Evolutionary conservation across 176 grass and related monocot genomes (phyloP), one percentile per base, ranked within the genome.

Genomic region (Avena eriantha): DNA sequence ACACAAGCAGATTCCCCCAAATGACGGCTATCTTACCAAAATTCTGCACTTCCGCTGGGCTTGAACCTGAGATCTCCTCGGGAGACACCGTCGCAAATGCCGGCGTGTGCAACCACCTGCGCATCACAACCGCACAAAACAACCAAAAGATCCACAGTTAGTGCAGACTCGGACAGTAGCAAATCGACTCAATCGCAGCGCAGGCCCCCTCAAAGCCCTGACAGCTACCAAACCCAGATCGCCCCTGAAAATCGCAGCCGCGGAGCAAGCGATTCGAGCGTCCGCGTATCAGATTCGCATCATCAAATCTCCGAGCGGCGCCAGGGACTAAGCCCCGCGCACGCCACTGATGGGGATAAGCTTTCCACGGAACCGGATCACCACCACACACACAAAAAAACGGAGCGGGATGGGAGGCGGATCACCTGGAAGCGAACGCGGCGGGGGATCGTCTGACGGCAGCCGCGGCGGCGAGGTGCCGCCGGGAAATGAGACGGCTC

Each of bases 61-160:
- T 85, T 35, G 93, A 98, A 12, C 90, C 88, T 10, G 96, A 98
- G 86, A 98, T 90, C 49, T 88, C 89, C 8, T 98, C 84, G n/a
- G 89, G 84, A 60, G 89, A 78, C 13, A 95, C 67, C 49, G 93
- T 95, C 46, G 93, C 91, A 78, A 98, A 98, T 69, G 91, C 86
- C 68, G 91, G 89, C 66, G 96, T 89, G 74, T 98, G 96, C 68
- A 98, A 45, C 61, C 90, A 89, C 82, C 96, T 98, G 82, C 78
- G 22, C 68, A 88, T 34, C 61, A 58, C 31, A 50, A n/a, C 76
- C 0, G 50, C 45, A 34, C 43, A 34, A 76, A 0, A 81, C 10
- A 83, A 79, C 49, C 66, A 55, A 34, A 45, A 3, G 36, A 57
- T 59, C 34, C 34, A 49, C 53, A 10, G 18, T 24, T 11, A 88